These are phyloP conservation scores for Dryadomyces quercus-mongolicae DNA, from an alignment of 2,329 filamentous ascomycete species.

Conservation along the genomic window DNA sequence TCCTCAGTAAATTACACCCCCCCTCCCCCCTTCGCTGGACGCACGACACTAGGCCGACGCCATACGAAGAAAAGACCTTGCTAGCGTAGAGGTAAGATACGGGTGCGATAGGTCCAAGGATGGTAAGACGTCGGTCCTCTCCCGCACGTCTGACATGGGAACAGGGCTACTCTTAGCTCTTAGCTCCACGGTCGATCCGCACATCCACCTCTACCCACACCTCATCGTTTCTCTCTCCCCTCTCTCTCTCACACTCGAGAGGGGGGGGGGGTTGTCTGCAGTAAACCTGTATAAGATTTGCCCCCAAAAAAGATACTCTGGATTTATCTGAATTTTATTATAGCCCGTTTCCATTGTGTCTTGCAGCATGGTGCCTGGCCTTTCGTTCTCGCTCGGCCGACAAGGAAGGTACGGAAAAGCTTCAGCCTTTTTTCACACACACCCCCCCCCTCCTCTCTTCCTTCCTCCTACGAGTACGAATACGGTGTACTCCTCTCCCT, in stretches of 20 bases:
- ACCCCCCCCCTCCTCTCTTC: background rate
- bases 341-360: background rate
- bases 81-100: background rate
- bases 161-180: constrained; percentile 1
- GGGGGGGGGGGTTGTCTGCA: background rate
- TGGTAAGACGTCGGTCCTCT: constrained; percentile 2
- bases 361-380: background rate
- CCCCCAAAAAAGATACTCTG: background rate
- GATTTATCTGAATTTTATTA: too few relatives aligned
- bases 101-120: background rate
- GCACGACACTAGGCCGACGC: constrained; percentile 1
- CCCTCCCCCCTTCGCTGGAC: background rate
- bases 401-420: background rate
- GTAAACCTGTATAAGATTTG: background rate
- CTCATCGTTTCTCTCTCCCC: background rate
- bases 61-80: background rate
- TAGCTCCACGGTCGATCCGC: constrained; percentile 2
- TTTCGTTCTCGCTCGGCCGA: background rate
- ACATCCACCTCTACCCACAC: constrained; percentile 1
- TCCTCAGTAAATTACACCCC: constrained; percentile 1
- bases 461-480: too few relatives aligned
- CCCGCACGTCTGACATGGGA: constrained; percentile 4
- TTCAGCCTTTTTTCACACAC: background rate
- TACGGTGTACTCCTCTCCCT: background rate
- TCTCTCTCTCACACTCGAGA: too few relatives aligned